Evolutionary conservation across 768 basidiomycete species (phyloP), one percentile per base, ranked within the genome.

Genomic region (Pleurotus sapidus): DNA sequence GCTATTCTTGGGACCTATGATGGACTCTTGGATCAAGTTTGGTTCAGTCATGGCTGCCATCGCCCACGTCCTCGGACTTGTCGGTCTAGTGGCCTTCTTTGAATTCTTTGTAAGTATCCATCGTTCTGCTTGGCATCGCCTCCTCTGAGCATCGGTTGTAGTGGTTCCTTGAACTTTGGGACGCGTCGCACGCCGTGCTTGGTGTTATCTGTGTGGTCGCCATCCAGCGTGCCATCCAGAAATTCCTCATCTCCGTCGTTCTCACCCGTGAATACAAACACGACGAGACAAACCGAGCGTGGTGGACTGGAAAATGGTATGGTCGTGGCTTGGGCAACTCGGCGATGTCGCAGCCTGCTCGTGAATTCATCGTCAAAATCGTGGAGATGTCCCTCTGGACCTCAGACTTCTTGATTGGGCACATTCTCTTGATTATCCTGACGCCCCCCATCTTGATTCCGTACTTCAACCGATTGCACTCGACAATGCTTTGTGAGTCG

Each of bases 241-340:
- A 98, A 78, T 85, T 96, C 60, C 79, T 97, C 55, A 98, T 98
- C 60, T 83, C 95, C 4, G 89, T 94, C 46, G 93, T 95, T 82
- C 81, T 98, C 46, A 93, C 94, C 23, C 89, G 97, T 67, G 97
- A 99, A 73, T 96, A 89, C 80, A 98, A 98, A 76, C 93, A 97
- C 68, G 97, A 99, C 68, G 95, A 98, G 77, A 95, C 93, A 24
- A 98, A 98, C 76, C 83, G 92, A 59, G 95, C 95, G 1, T 98
- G 96, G 96, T 99, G 97, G 97, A 95, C 95, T 15, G 95, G 95
- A 60, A 89, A 91, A 77, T 98, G 97, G 97, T 95, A 95, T 68
- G 95, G 95, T 47, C 83, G 94, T 58, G 92, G 93, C 25, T 79
- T 99, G 17, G 96, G 96, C 12, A 82, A 81, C n/a, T 89, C 91